phyloP scores from a whole-genome alignment of 148 eudicot genomes.

The Vaccinium vitisidaea region DNA sequence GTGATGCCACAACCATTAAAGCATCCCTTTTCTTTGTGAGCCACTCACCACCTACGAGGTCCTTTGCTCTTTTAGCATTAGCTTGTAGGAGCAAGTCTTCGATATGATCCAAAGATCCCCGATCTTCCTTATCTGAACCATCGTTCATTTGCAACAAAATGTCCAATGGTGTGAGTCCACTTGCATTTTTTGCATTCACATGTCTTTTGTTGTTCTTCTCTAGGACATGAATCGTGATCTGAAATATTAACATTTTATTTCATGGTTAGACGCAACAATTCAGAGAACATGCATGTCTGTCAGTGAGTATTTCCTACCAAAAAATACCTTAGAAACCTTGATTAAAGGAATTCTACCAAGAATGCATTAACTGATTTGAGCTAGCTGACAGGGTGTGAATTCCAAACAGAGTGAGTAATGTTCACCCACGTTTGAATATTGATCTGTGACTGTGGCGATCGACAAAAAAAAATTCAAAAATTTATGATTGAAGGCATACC shows the following conservation, averaged over 20 bases:
- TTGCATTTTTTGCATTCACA: conserved; percentile 5
- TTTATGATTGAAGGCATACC: conserved; percentile 8
- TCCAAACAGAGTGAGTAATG: too few relatives aligned
- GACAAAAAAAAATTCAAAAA: too few relatives aligned
- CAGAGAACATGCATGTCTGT: too few relatives aligned
- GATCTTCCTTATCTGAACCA: neutral
- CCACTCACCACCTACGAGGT: conserved; percentile 2
- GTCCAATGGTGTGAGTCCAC: conserved; percentile 20
- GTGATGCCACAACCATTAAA: conserved; percentile 35
- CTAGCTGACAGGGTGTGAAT: too few relatives aligned
- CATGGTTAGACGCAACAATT: neutral
- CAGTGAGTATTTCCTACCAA: too few relatives aligned
- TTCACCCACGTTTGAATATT: too few relatives aligned
- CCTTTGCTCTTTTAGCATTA: neutral
- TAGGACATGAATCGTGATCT: conserved; percentile 3
- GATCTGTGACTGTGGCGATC: too few relatives aligned
- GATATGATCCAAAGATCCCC: neutral
- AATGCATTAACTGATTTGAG: too few relatives aligned
- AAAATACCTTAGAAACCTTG: too few relatives aligned
- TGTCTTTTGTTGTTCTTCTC: neutral
- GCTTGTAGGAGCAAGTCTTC: neutral
- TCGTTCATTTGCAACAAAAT: neutral
- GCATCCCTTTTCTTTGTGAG: conserved; percentile 13
- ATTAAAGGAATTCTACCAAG: too few relatives aligned
- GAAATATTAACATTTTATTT: neutral